Evolutionary conservation across 2,329 filamentous ascomycete species (phyloP), one percentile per base, ranked within the genome.

Genomic region (Cylindrodendrum hubeiense): DNA sequence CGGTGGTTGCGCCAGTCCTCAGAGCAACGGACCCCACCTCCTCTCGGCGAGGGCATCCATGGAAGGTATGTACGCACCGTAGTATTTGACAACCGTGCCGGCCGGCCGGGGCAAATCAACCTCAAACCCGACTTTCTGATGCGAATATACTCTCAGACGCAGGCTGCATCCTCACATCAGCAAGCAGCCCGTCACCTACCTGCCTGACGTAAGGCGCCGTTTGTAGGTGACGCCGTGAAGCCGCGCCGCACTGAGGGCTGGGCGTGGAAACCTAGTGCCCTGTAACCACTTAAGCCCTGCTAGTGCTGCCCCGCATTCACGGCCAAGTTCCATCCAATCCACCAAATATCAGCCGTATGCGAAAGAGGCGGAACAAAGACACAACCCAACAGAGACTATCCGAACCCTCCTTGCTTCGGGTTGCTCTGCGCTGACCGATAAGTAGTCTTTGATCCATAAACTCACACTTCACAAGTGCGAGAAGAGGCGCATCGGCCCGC

Each of bases 1-100:
- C 46, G 52, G 34, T 68, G 41, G 44, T 62, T 68, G 54, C 57
- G 55, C 71, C 63, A 70, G 66, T 68, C 58, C 60, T 71, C 60
- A 46, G 58, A 64, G 67, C 49, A 67, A 64, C 69, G 41, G 54
- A 37, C 33, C 59, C 57, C 57, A 58, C 54, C 60, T 19, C 51
- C 44, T 39, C 43, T 22, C 28, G 43, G 33, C 37, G 44, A 49
- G 19, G 43, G 41, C 26, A 28, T 37, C 49, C 50, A 53, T 28
- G 41, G 47, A n/a, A 39, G 43, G 46, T 33, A 43, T 19, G 59
- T 30, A 43, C 43, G 39, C 30, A 44, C 44, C 43, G 34, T 17
- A 37, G 34, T 47, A 46, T 63, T 46, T 15, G 33, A 43, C 10
- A 8, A 28, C 21, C 33, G 22, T 52, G 43, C 41, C 50, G 55